A percentile compares a stretch with the other conserved stretches of the same genome.
Evolutionary conservation across 257 asterid species (phyloP).

Genomic region (Verbena officinalis): DNA sequence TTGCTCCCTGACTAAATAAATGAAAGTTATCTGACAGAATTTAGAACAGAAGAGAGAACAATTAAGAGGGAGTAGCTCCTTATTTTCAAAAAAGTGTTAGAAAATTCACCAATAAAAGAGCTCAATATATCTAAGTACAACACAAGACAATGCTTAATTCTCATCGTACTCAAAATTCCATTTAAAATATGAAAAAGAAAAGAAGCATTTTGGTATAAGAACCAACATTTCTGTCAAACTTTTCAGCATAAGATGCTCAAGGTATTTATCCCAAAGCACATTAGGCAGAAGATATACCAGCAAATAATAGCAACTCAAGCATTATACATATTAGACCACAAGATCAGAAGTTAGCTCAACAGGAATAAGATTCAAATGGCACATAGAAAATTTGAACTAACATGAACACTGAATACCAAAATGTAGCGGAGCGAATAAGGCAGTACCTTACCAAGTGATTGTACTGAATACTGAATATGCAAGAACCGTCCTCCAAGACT

Average conservation of each 20-base stretch:
- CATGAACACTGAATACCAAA: neutral
- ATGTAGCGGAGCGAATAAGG: neutral
- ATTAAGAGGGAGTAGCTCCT: neutral
- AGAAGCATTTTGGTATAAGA: neutral
- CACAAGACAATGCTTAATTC: slow-evolving; percentile 10
- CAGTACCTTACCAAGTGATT: slow-evolving; percentile 60
- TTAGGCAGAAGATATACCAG: slow-evolving; percentile 5
- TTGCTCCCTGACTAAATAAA: neutral
- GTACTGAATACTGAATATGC: slow-evolving; percentile 81
- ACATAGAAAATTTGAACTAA: neutral
- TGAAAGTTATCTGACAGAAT: neutral
- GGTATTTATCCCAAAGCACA: neutral
- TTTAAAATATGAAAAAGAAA: neutral
- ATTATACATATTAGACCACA: neutral
- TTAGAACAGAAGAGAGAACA: neutral
- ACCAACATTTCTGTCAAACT: neutral
- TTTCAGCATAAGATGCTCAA: slow-evolving; percentile 5
- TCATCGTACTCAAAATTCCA: slow-evolving; percentile 7
- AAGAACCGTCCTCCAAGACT: slow-evolving; percentile 68
- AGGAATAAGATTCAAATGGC: neutral
- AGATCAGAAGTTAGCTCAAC: neutral
- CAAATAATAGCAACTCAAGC: slow-evolving; percentile 4
- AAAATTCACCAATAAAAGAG: neutral
- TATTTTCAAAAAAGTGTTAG: neutral
- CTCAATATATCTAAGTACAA: neutral